Base-by-base conservation (phyloP, 352 stramenopile genomes). In the Phytophthora parvispora region DNA sequence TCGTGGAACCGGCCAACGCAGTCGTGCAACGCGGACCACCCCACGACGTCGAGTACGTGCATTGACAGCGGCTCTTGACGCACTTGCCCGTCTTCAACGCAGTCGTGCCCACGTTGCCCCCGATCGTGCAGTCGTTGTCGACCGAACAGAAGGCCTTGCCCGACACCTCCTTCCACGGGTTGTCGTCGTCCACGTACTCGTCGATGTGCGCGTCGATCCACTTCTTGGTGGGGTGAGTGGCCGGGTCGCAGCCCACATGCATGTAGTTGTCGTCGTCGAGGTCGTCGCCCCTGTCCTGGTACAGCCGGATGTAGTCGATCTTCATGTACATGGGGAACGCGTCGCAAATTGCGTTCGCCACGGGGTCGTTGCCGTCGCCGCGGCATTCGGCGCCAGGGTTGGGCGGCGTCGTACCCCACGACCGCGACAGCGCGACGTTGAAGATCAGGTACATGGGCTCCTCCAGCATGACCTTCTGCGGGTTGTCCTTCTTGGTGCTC, bases 291-390 rank as follows among this genome's bases (percentile, higher is more conserved):
- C 56, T 20, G 70, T 92, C 83, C 56, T 94, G 84, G 61, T 91
- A 93, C 72, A 93, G 48, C 9, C 91, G 86, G 20, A 97, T 83
- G 75, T 95, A 94, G 72, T 97, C 89, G 67, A 97, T 88, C 74
- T 95, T 86, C 80, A 95, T 94, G 75, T 87, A 87, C 80, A 91
- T 91, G 0, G 84, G 87, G 71, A 97, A 93, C 28, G 63, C 75
- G 49, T 95, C 81, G 64, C 90, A 97, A 43, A 92, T 90, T 31
- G 79, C 83, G 51, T 91, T 92, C 12, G 61, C 58, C 24, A 82
- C 65, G 0, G 72, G 54, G 25, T 85, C 59, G 2, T 80, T 82
- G 7, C 81, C 85, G 31, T 91, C 77, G 24, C 83, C 82, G 25
- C 84, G 81, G 22, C 82, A 86, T 18, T 75, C 71, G 3, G 56